Conservation (phyloP, 2,329 filamentous ascomycete genomes). For the Aspergillus sp. region DNA sequence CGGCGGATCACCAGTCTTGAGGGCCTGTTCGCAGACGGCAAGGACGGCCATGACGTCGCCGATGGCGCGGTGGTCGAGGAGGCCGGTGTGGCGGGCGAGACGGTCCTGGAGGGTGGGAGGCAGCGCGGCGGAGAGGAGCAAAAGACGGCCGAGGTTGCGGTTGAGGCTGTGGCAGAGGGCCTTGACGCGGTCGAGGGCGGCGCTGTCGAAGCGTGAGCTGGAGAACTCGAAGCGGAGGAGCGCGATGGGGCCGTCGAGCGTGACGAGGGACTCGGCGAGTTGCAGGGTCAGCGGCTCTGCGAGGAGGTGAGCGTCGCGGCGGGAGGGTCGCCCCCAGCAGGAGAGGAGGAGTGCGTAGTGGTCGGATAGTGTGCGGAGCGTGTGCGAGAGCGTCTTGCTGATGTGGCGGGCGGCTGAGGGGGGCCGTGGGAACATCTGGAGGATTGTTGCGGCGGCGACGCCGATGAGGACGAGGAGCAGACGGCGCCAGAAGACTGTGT, state of each 20-base stretch:
- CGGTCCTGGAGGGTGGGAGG: constrained; percentile 43
- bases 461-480: constrained; percentile 46
- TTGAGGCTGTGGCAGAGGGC: constrained; percentile 32
- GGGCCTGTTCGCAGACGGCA: constrained; percentile 46
- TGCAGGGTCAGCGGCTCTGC: constrained; percentile 32
- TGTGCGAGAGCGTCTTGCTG: constrained; percentile 46
- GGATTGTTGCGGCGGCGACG: constrained; percentile 42
- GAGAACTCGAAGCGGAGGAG: constrained; percentile 41
- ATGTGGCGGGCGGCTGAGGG: constrained; percentile 49
- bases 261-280: constrained; percentile 30
- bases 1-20: constrained; percentile 49
- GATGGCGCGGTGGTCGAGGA: constrained; percentile 46
- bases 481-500: constrained; percentile 51
- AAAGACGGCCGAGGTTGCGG: constrained; percentile 35
- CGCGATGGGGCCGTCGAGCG: constrained; percentile 34
- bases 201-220: constrained; percentile 37
- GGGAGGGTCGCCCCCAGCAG: constrained; percentile 37
- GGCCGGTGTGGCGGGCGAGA: constrained; percentile 38
- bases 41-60: constrained; percentile 54
- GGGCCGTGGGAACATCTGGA: constrained; percentile 49
- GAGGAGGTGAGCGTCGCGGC: constrained; percentile 21
- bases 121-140: constrained; percentile 32
- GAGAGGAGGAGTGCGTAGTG: constrained; percentile 52
- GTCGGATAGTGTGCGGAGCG: constrained; percentile 45
- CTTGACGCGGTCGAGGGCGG: constrained; percentile 31